Base-by-base conservation (phyloP, 2,329 filamentous ascomycete genomes). In the Cercospora sp. region DNA sequence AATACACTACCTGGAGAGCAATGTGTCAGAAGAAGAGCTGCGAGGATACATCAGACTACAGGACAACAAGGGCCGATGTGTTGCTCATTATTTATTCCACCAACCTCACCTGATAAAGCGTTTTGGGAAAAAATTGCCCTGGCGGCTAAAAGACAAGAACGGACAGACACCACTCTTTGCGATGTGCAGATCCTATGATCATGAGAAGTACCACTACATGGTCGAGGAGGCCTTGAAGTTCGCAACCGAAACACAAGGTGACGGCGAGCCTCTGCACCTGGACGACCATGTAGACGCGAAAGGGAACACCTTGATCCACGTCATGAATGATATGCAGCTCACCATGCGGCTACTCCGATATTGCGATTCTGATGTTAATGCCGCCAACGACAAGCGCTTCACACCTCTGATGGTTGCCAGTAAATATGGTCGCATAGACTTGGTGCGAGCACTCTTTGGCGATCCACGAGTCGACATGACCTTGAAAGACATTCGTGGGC, bases 101-200 rank as follows among this genome's bases (percentile, higher is more conserved):
- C 90, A 92, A 8, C 95, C 95, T 2, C 85, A 87, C 63, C 83
- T 99, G 20, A 95, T 99, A 72, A 82, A 84, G 55, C 86, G 87
- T 64, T 90, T 98, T 68, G 94, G 93, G 2, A 85, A 86, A 68
- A 81, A 94, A 72, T 83, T 99, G 63, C 91, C 93, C 8, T 99
- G 95, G 95, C 87, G 89, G 67, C 88, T 96, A 79, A 93, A 90
- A 73, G 95, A 99, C 79, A 96, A 93, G 78, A 97, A 98, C 76
- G 95, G 95, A 0, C 95, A 98, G 80, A 99, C 96, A n/a, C 96
- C 95, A 1, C 82, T 99, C 8, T 98, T 99, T 78, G 95, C 95
- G 1, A 84, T 98, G 0, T 98, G 94, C 78, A 89, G 95, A 73
- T 98, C 93, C 0, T 99, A 99, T 76, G 95, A 99, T 76, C 93